Evolutionary conservation across 495 filamentous ascomycete genomes (phyloP), one percentile per base, ranked within the genome.

Genomic region (Apodospora peruviana): DNA sequence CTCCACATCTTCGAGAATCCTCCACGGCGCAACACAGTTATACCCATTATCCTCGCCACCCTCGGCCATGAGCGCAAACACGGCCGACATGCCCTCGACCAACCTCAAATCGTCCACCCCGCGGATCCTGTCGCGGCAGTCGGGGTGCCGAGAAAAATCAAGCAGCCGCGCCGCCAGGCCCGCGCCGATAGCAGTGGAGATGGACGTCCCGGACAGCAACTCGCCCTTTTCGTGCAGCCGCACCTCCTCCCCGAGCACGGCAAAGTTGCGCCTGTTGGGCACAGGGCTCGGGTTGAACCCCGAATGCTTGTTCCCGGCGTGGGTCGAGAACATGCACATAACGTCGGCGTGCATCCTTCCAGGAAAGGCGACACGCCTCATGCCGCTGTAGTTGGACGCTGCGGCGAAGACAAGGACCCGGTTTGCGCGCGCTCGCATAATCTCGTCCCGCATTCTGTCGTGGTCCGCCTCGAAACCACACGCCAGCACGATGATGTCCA

Each of bases 311-410:
- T 17, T 32, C 3, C 19, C 23, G 25, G 53, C 22, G n/a, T 47
- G 18, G 16, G 48, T 56, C 11, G 53, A 45, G 24, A 56, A 56
- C 48, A 56, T 56, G 43, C 53, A 56, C 5, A 56, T 19, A 16
- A 51, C 43, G 12, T 51, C 23, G 34, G 14, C 4, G 17, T 29
- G 11, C 38, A 56, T 16, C 5, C 48, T 40, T 3, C 27, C 53
- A 0, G 48, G 53, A 19, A 56, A 56, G 1, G 53, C 48, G 14
- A 56, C 37, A 3, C 37, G 24, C 1, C 4, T 25, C 19, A 47
- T 20, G 19, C 40, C 45, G 12, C 40, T 18, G 20, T 39, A 36
- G 48, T 56, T 48, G 1, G 48, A 43, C 3, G 53, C 53, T 0
- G 40, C 42, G 29, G 53, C 36, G 40, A 56, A 56, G 11, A 56